Conservation (phyloP, 139 green algal genomes). For the Asterochloris erici region DNA sequence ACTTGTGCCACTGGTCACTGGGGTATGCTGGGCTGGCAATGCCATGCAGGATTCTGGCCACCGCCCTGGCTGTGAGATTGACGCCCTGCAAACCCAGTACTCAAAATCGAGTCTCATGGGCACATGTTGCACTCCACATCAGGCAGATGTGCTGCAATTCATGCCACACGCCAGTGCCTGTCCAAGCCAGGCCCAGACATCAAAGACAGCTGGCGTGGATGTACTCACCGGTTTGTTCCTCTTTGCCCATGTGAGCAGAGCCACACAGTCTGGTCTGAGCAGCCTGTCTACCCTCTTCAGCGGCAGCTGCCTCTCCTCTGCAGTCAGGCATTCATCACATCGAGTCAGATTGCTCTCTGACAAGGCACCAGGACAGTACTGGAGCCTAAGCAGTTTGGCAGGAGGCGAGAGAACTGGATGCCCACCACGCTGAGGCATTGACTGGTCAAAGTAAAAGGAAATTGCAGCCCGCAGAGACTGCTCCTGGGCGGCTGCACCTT, state of each 20-base stretch:
- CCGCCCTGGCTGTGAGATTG: conserved; percentile 25
- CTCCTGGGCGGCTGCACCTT: conserved; percentile 33
- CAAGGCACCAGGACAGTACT: too few relatives aligned
- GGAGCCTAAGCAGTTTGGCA: too few relatives aligned
- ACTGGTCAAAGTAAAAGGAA: conserved; percentile 51
- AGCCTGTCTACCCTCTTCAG: conserved; percentile 16
- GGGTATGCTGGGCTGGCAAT: conserved; percentile 61
- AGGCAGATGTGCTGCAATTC: not conserved
- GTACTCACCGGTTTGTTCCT: conserved; percentile 15
- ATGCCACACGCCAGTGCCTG: not conserved
- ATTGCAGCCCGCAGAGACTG: conserved; percentile 34
- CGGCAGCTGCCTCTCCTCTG: conserved; percentile 9
- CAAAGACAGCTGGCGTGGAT: not conserved
- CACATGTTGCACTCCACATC: not conserved
- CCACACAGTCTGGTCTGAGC: conserved; percentile 20
- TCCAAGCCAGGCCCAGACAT: not conserved
- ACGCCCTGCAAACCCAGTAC: not conserved
- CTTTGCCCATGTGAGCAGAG: conserved; percentile 16
- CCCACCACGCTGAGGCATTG: too few relatives aligned
- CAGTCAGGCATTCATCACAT: too few relatives aligned
- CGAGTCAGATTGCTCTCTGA: too few relatives aligned
- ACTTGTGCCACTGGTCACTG: conserved; percentile 45
- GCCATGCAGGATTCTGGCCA: conserved; percentile 70
- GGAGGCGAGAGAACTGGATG: too few relatives aligned
- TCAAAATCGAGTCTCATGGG: not conserved